Base-by-base conservation (phyloP, 2,329 filamentous ascomycete species). In the Botrytis elliptica region DNA sequence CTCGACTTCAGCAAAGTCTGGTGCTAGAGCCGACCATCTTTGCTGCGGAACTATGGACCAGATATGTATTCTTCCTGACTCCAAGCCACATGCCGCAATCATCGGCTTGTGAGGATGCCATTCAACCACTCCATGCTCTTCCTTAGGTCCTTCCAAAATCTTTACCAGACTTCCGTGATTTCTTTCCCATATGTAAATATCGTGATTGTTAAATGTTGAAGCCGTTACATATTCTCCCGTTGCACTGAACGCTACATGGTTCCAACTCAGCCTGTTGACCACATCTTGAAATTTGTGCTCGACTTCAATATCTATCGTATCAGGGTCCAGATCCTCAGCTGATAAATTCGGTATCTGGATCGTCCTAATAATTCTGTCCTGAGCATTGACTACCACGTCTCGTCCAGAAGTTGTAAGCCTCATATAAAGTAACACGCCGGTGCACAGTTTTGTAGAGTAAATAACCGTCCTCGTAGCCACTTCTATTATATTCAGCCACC, bases 211-310 rank as follows among this genome's bases (percentile, higher is more conserved):
- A 82, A 94, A 97, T 2, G 96, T 98, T 40, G 94, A 97, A 0
- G 97, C 96, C 38, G 94, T 94, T 59, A 99, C 94, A 81, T 98
- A 98, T 83, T 99, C 96, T 70, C 94, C 95, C 0, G 93, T 96
- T 1, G 93, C 92, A 80, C 94, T 97, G 82, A 99, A 98, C 0
- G 95, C 94, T 74, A 97, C 95, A 80, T 98, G 94, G 80, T 98
- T 99, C 96, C 96, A 99, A 10, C 93, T 94, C 20, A 98, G 85
- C 63, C 93, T 90, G 81, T 99, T 98, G 69, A 99, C 96, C 6
- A 98, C 92, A 81, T 99, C 97, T 82, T 98, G 95, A 79, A 98
- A 99, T 81, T 98, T 98, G 84, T 99, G 96, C 83, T 99, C 95
- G 20, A 98, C 89, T 59, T 96, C 93, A 59, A 99, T 86, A 79